Conservation (phyloP, 2,329 filamentous ascomycete genomes). For the Pseudopithomyces chartarum region DNA sequence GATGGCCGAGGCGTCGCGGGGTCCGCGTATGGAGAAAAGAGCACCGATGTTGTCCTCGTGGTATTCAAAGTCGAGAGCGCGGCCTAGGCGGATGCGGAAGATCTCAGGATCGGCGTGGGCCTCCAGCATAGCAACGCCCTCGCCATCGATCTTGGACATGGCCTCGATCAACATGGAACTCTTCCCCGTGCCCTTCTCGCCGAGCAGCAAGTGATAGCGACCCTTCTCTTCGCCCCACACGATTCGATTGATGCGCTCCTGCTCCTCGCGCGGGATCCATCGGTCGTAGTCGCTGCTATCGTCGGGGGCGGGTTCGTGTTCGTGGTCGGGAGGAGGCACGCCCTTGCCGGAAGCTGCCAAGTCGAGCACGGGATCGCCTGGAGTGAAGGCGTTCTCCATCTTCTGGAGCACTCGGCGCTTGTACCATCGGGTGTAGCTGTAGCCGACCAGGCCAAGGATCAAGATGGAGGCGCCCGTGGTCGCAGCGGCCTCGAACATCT, state of each 20-base stretch:
- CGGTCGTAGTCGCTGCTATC: slow-evolving; percentile 62
- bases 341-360: slow-evolving; percentile 54
- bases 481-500: slow-evolving; percentile 58
- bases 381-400: slow-evolving; percentile 88
- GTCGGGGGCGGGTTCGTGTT: slow-evolving; percentile 31
- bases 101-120: slow-evolving; percentile 95
- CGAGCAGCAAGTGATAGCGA: slow-evolving; percentile 89
- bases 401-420: slow-evolving; percentile 90
- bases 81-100: slow-evolving; percentile 88
- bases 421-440: slow-evolving; percentile 65
- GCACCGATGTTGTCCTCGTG: slow-evolving; percentile 98
- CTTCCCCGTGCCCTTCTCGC: slow-evolving; percentile 96
- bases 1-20: slow-evolving; percentile 87
- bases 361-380: slow-evolving; percentile 87
- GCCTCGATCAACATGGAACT: slow-evolving; percentile 95
- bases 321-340: slow-evolving; percentile 23
- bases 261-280: slow-evolving; percentile 86
- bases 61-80: slow-evolving; percentile 93
- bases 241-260: slow-evolving; percentile 80
- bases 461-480: slow-evolving; percentile 58
- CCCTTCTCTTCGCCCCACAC: slow-evolving; percentile 73
- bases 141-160: slow-evolving; percentile 90
- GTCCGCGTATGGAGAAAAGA: slow-evolving; percentile 92
- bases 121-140: slow-evolving; percentile 93
- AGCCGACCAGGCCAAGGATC: slow-evolving; percentile 53